These are phyloP conservation scores for Angomonas deanei DNA, from an alignment of 208 protist genomes.

Conservation along the genomic window DNA sequence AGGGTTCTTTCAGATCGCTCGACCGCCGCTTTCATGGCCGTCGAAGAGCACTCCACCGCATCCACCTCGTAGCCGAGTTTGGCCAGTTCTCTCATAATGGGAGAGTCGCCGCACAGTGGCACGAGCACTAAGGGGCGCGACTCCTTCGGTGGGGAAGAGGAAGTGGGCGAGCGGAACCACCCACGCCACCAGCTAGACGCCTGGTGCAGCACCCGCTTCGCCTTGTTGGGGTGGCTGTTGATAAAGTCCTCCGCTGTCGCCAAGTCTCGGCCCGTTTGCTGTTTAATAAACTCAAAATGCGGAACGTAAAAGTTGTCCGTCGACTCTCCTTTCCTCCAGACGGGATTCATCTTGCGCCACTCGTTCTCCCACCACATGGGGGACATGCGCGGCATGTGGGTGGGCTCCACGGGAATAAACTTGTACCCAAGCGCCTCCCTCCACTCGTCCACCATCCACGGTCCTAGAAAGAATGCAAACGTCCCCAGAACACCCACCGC, in stretches of 20 bases:
- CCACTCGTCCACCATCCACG: constrained; percentile 70
- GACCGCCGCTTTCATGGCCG: constrained; percentile 66
- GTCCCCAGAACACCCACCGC: constrained; percentile 63
- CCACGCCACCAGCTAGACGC: neutral
- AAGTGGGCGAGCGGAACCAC: neutral
- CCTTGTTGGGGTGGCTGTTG: constrained; percentile 15
- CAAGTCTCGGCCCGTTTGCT: constrained; percentile 66
- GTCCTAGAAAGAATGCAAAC: constrained; percentile 61
- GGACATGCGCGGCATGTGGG: constrained; percentile 64
- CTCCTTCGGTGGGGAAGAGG: neutral
- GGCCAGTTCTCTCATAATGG: constrained; percentile 62
- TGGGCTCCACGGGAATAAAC: constrained; percentile 51
- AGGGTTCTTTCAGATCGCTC: constrained; percentile 53
- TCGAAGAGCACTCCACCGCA: constrained; percentile 71
- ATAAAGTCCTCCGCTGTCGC: constrained; percentile 49
- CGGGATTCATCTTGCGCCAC: constrained; percentile 78
- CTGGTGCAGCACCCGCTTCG: neutral
- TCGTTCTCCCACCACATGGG: constrained; percentile 88
- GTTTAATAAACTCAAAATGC: constrained; percentile 59
- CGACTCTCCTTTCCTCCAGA: constrained; percentile 75
- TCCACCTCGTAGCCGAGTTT: constrained; percentile 79
- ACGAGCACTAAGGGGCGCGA: constrained; percentile 50
- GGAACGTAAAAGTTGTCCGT: constrained; percentile 45
- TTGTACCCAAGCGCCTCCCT: constrained; percentile 64
- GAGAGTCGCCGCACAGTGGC: constrained; percentile 86